Evolutionary conservation across 371 early-diverging fungal species (phyloP), one percentile per base, ranked within the genome.

Genomic region (Funneliformis caledonium): DNA sequence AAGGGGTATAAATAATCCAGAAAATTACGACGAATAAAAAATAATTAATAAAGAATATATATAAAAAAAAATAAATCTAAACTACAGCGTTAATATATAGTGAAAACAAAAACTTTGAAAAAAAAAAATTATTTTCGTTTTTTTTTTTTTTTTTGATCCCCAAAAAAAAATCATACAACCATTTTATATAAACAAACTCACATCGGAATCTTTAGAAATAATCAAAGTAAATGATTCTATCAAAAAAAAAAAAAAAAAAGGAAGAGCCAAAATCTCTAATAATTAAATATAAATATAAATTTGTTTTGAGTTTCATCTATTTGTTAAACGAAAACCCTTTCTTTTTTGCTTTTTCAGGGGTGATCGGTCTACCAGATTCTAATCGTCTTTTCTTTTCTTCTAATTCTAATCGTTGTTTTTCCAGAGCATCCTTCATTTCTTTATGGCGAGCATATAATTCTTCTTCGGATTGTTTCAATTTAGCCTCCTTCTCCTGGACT

Each of bases 401-500:
- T 59, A 98, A 88, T 79, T 98, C 97, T 67, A 89, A 76, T 69
- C 97, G 92, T 85, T 98, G 97, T 84, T 93, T 95, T 86, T 98
- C 99, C 64, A 98, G 89, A 61, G 96, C 95, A 61, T 97, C 96
- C 91, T 97, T 97, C 96, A 97, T 96, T 83, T 97, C 97, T 84
- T 95, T 93, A 89, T 98, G 98, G 80, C 97, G 95, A 50, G 97
- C 95, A 83, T 96, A 96, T 86, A 93, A 91, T 86, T 98, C 99
- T 84, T 98, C 97, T 84, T 98, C 99, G 42, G 94, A 93, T 83
- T 96, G 96, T 88, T 97, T 97, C 84, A 98, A 88, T 89, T 98
- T 98, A 75, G 93, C 88, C 85, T 98, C 98, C 90, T 98, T 98
- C 86, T 98, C 99, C 81, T 96, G 95, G 12, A 98, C 98, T 91